phyloP scores from a whole-genome alignment of 1,139 yeast species.

The Geotrichum candidum region DNA sequence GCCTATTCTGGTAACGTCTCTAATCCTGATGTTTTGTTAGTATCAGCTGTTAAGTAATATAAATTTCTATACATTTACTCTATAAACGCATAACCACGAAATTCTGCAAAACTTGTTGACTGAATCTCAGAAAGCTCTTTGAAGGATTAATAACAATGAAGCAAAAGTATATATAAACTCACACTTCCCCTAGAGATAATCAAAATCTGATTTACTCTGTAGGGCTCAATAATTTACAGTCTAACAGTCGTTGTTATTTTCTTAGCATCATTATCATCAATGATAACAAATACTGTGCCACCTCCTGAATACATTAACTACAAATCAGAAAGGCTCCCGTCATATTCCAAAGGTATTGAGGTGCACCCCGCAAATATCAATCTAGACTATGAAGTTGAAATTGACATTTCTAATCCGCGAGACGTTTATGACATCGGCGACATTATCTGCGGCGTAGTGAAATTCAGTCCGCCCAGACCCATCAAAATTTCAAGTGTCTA shows the following conservation, averaged over 20 bases:
- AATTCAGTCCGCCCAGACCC: not conserved
- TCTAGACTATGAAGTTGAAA: not conserved
- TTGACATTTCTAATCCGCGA: not conserved
- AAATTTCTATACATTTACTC: too few species aligned
- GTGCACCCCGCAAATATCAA: not conserved
- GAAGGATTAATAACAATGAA: not conserved
- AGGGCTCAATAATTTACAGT: not conserved
- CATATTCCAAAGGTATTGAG: slow-evolving; percentile 1
- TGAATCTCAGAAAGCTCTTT: too few species aligned
- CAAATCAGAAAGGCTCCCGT: not conserved
- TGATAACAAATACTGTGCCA: not conserved
- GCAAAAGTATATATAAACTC: not conserved
- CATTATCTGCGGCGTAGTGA: not conserved
- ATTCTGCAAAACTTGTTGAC: too few species aligned
- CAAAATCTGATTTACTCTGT: not conserved
- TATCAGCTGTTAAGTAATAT: too few species aligned
- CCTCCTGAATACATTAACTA: not conserved
- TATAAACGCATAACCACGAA: too few species aligned
- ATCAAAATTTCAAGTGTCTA: not conserved
- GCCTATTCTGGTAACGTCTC: too few species aligned
- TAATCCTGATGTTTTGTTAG: too few species aligned
- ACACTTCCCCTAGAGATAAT: not conserved
- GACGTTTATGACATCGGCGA: slow-evolving; percentile 1
- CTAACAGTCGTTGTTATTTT: not conserved
- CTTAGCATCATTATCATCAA: not conserved